Evolutionary conservation across 371 early-diverging fungal genomes (phyloP).

Genomic region (Capillidium heterosporum): DNA sequence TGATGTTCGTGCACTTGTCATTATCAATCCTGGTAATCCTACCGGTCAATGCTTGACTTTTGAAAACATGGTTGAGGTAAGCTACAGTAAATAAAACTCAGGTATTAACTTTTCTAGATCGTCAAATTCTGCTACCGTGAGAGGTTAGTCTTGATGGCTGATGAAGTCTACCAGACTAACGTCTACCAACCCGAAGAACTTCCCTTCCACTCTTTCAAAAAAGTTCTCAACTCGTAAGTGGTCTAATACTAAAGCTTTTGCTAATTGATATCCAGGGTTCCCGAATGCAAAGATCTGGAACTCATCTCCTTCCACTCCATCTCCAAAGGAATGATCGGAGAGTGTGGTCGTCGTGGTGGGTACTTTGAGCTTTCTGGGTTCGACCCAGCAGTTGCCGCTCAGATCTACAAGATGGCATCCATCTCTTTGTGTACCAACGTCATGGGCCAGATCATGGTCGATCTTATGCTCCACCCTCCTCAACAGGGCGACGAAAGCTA

Average conservation of each 20-base stretch:
- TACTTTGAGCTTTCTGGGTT: slow-evolving; percentile 87
- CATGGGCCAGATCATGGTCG: slow-evolving; percentile 63
- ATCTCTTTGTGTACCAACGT: slow-evolving; percentile 83
- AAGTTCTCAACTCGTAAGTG: slow-evolving; percentile 36
- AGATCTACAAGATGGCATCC: slow-evolving; percentile 85
- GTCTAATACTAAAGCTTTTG: not conserved
- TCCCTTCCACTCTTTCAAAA: slow-evolving; percentile 91
- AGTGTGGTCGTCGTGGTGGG: slow-evolving; percentile 95
- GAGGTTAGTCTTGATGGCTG: slow-evolving; percentile 70
- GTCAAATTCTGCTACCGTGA: slow-evolving; percentile 66
- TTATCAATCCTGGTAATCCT: slow-evolving; percentile 98
- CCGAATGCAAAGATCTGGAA: slow-evolving; percentile 39
- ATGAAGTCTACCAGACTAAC: slow-evolving; percentile 96
- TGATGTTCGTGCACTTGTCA: slow-evolving; percentile 83
- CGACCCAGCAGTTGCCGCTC: slow-evolving; percentile 47
- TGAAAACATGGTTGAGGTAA: slow-evolving; percentile 70
- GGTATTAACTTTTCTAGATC: not conserved
- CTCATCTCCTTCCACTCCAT: slow-evolving; percentile 90
- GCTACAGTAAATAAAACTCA: not conserved
- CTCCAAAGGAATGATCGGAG: slow-evolving; percentile 95
- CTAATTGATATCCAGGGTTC: slow-evolving; percentile 30
- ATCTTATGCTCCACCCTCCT: slow-evolving; percentile 88
- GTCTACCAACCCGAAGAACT: slow-evolving; percentile 58
- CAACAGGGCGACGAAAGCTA: slow-evolving; percentile 56
- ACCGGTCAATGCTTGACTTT: slow-evolving; percentile 77